These are phyloP conservation scores for Pulveroboletus ravenelii DNA, from an alignment of 768 basidiomycete species.

Conservation along the genomic window DNA sequence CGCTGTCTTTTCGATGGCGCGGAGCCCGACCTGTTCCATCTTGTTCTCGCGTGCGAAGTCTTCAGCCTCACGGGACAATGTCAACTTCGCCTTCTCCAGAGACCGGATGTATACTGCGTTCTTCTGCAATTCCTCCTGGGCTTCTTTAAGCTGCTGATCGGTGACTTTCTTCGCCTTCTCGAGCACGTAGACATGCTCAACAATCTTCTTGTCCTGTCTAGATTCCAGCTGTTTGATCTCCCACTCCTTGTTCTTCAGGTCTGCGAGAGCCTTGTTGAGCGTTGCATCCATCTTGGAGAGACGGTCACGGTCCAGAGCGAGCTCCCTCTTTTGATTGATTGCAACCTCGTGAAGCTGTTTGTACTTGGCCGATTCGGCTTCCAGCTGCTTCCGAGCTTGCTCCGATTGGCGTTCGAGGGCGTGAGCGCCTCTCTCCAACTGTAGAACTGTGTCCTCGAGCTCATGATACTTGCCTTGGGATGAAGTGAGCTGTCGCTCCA, in stretches of 20 bases:
- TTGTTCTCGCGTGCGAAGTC: conserved; percentile 75
- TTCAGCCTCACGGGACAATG: conserved; percentile 75
- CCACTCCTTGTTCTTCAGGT: conserved; percentile 78
- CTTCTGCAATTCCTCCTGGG: conserved; percentile 71
- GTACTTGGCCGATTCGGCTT: conserved; percentile 67
- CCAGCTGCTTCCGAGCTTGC: conserved; percentile 63
- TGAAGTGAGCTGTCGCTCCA: conserved; percentile 71
- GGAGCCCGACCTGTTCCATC: conserved; percentile 57
- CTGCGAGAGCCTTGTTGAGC: conserved; percentile 72
- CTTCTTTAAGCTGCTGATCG: conserved; percentile 82
- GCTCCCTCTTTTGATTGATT: conserved; percentile 63
- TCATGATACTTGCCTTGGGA: conserved; percentile 76
- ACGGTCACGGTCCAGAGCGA: conserved; percentile 61
- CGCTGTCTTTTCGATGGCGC: conserved; percentile 64
- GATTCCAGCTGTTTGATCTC: conserved; percentile 83
- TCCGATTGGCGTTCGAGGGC: conserved; percentile 72
- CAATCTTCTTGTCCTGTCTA: conserved; percentile 94
- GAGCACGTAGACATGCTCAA: conserved; percentile 94
- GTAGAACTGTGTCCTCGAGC: conserved; percentile 83
- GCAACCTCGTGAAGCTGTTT: conserved; percentile 67
- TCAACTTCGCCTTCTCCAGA: conserved; percentile 75
- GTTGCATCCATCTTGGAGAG: conserved; percentile 73
- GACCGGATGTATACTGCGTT: conserved; percentile 75
- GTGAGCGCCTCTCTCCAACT: conserved; percentile 78
- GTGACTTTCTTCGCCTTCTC: conserved; percentile 95